Conservation (phyloP, 2,329 filamentous ascomycete genomes). For the Colletotrichum theobromicola region DNA sequence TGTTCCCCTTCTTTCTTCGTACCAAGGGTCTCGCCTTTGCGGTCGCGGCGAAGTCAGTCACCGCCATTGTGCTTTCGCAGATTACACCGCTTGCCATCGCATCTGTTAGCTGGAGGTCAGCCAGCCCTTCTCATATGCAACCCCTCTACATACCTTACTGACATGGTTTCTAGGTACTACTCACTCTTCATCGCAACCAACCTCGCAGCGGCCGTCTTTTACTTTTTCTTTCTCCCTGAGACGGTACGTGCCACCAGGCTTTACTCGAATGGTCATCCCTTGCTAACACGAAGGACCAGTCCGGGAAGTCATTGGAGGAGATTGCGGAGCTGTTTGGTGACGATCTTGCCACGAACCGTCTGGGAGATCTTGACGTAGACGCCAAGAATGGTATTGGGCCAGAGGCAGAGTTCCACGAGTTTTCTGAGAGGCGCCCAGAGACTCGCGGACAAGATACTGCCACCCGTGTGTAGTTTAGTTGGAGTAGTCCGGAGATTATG, state of each 20-base stretch:
- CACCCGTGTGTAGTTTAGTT: neutral
- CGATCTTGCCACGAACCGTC: neutral
- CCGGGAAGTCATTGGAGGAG: constrained; percentile 26
- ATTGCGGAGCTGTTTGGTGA: constrained; percentile 32
- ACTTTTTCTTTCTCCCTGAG: constrained; percentile 32
- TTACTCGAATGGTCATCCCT: rapidly evolving
- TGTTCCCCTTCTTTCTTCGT: constrained; percentile 31
- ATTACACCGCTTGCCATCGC: constrained; percentile 39
- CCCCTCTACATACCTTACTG: rapidly evolving
- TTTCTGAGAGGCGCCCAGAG: neutral
- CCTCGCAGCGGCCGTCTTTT: constrained; percentile 33
- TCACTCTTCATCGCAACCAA: constrained; percentile 39
- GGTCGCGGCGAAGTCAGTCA: constrained; percentile 32
- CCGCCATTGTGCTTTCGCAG: constrained; percentile 33
- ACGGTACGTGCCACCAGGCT: neutral
- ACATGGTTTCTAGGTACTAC: constrained; percentile 27
- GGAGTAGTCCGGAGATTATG: neutral
- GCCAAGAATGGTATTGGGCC: neutral
- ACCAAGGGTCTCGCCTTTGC: constrained; percentile 35
- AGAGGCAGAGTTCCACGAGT: neutral
- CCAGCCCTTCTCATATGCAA: neutral
- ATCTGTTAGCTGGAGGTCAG: constrained; percentile 38
- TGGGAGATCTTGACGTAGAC: constrained; percentile 11
- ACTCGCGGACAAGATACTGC: neutral
- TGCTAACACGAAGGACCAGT: neutral